These are phyloP conservation scores for Punica granatum DNA, from an alignment of 345 rosid genomes.

Conservation along the genomic window DNA sequence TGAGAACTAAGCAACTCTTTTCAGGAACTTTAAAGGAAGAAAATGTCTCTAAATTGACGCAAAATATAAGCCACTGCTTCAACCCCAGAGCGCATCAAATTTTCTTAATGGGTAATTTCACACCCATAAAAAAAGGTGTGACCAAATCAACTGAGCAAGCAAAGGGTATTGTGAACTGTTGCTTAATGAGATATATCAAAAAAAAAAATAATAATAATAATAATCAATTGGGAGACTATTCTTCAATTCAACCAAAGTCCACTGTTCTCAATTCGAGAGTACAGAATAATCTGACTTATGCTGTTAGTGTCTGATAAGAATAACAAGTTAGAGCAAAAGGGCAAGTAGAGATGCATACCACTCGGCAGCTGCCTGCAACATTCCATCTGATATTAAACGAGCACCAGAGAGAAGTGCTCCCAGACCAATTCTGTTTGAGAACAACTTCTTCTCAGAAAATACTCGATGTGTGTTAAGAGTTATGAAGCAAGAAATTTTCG, in stretches of 20 bases:
- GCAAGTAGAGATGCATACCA: conserved; percentile 37
- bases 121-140: too few relatives aligned
- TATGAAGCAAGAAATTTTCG: not conserved
- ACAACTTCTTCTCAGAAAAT: conserved; percentile 6
- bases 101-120: not conserved
- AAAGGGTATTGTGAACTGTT: too few relatives aligned
- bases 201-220: too few relatives aligned
- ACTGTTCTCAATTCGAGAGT: not conserved
- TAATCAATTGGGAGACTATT: too few relatives aligned
- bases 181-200: too few relatives aligned
- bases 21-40: not conserved
- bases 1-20: not conserved
- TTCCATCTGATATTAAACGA: conserved; percentile 66
- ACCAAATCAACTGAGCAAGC: too few relatives aligned
- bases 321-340: not conserved
- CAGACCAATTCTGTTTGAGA: conserved; percentile 65
- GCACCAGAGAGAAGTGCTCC: conserved; percentile 89
- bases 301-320: not conserved
- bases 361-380: conserved; percentile 90
- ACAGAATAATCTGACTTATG: not conserved
- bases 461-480: not conserved
- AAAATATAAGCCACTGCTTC: not conserved
- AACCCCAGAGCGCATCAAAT: not conserved
- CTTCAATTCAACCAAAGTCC: not conserved
- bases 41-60: not conserved